Evolutionary conservation across 805 yeast genomes (phyloP), one percentile per base, ranked within the genome.

Genomic region (Metschnikowia cubensis): DNA sequence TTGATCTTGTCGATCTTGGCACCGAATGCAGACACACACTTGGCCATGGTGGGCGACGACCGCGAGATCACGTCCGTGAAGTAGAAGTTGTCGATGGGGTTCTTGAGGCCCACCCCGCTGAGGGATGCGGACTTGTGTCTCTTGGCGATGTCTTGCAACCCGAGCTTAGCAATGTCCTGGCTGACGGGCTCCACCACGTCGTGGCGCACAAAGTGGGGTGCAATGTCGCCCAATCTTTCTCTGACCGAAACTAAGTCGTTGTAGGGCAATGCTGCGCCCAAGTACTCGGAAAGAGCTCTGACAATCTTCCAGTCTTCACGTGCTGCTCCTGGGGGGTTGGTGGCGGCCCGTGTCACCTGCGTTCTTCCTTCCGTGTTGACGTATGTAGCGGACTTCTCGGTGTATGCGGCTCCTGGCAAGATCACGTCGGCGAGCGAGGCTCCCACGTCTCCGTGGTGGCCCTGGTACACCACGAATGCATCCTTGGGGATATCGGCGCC

Each of bases 351-450:
- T 2, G 96, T 85, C 50, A 77, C 69, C 74, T 88, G 96, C 11
- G 89, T 83, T 67, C 96, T 83, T 60, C 96, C 96, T 73, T 89
- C 96, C 35, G 96, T 89, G 73, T 88, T 88, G 56, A 88, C 91
- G 68, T 81, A 88, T 4, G 94, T 89, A 50, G 87, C 90, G 25
- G 83, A 73, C 70, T 88, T 89, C 69, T 88, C 96, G 36, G 96
- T 89, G 78, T 85, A 89, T 36, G 96, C 96, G 34, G 91, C 79
- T 43, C 91, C 91, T 42, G 96, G 96, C 58, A 88, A 78, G 52
- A 88, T 80, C 41, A 88, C 95, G 67, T 88, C 96, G 41, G 96
- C 96, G 59, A 82, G 79, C 7, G 92, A 83, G 29, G 96, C 96
- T 59, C 96, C 96, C 20, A 79, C 68, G 60, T 88, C 96, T 71